Conservation (phyloP, 2,329 filamentous ascomycete species). For the Meredithiella fracta region DNA sequence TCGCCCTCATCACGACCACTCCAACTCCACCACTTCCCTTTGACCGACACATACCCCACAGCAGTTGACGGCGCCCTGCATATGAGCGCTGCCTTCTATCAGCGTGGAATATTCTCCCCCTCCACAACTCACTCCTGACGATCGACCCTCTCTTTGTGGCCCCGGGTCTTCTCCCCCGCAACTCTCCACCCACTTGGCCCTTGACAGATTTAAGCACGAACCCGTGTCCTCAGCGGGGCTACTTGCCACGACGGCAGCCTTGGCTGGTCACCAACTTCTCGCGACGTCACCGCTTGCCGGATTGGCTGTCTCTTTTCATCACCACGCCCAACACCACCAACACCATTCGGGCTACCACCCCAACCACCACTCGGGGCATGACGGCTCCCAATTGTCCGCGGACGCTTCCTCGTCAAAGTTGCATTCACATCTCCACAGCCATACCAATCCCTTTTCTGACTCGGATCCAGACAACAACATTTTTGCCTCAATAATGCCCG, state of each 20-base stretch:
- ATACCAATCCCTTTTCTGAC: constrained; percentile 16
- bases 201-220: constrained; percentile 1
- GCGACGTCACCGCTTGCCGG: constrained; percentile 11
- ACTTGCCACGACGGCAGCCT: constrained; percentile 7
- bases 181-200: background rate
- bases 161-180: constrained; percentile 5
- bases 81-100: constrained; percentile 12
- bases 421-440: constrained; percentile 7
- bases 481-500: constrained; percentile 27
- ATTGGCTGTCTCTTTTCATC: constrained; percentile 11
- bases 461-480: constrained; percentile 9
- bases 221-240: constrained; percentile 5
- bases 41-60: background rate
- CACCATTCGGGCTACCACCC: constrained; percentile 1
- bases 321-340: constrained; percentile 4
- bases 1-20: background rate
- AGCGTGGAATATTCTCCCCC: constrained; percentile 14
- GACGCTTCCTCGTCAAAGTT: constrained; percentile 8
- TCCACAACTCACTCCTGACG: constrained; percentile 14
- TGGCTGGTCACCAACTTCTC: constrained; percentile 7
- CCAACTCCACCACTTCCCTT: background rate
- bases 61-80: constrained; percentile 14
- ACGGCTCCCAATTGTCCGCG: constrained; percentile 9
- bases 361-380: constrained; percentile 8
- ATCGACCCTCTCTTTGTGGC: constrained; percentile 12